Evolutionary conservation across 2,329 filamentous ascomycete species (phyloP).

Genomic region (Fusarium tjaetaba): DNA sequence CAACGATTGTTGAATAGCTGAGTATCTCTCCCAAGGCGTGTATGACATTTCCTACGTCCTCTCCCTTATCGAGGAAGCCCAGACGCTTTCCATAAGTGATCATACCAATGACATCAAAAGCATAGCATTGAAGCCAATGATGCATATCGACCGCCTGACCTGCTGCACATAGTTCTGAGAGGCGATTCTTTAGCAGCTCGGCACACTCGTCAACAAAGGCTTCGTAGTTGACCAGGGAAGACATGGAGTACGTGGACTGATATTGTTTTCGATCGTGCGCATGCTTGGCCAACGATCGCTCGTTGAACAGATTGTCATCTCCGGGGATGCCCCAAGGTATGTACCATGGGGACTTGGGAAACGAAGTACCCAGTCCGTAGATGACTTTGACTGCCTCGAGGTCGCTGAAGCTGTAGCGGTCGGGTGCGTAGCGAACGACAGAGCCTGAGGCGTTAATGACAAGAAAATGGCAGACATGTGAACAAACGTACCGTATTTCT

Average conservation of each 20-base stretch:
- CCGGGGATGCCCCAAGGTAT: neutral
- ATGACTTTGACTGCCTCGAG: conserved; percentile 51
- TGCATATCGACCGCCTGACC: conserved; percentile 40
- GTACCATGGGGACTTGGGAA: neutral
- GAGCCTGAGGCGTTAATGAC: neutral
- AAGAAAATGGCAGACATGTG: too few relatives aligned
- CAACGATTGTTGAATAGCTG: conserved; percentile 40
- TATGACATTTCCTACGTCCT: conserved; percentile 47
- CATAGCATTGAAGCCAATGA: conserved; percentile 52
- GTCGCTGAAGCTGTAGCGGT: conserved; percentile 58
- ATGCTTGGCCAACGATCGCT: conserved; percentile 31
- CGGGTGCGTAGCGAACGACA: conserved; percentile 59
- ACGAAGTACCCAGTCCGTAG: conserved; percentile 35
- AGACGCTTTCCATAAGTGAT: conserved; percentile 50
- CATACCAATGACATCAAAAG: conserved; percentile 52
- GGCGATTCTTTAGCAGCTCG: conserved; percentile 42
- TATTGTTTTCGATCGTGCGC: conserved; percentile 42
- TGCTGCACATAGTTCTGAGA: neutral
- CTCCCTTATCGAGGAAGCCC: conserved; percentile 50
- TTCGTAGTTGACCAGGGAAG: conserved; percentile 48
- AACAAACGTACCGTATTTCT: neutral
- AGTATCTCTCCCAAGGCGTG: conserved; percentile 37
- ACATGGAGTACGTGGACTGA: conserved; percentile 48
- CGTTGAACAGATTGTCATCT: neutral
- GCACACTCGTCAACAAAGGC: conserved; percentile 47